phyloP scores from a whole-genome alignment of 192 early-diverging fungal species.

The Lobosporangium transversale region DNA sequence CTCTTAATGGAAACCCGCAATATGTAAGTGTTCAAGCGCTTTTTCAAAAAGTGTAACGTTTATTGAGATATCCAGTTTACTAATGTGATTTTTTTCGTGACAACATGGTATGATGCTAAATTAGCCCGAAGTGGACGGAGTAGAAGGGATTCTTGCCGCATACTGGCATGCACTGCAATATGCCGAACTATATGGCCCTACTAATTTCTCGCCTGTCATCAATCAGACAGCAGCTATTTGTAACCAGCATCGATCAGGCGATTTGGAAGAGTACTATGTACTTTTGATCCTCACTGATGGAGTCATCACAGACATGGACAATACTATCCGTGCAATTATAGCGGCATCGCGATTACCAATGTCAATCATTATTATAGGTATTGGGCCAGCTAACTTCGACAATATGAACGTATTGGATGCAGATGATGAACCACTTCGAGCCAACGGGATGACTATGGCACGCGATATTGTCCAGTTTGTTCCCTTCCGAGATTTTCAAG shows the following conservation, averaged over 20 bases:
- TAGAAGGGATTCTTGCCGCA: conserved; percentile 61
- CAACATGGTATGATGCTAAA: background rate
- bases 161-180: conserved; percentile 57
- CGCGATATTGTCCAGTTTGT: conserved; percentile 73
- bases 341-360: conserved; percentile 57
- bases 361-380: conserved; percentile 68
- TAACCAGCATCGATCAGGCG: conserved; percentile 49
- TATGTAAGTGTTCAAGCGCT: conserved; percentile 21
- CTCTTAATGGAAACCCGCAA: conserved; percentile 57
- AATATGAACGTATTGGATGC: conserved; percentile 67
- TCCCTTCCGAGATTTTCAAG: conserved; percentile 56
- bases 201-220: conserved; percentile 66
- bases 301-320: conserved; percentile 57
- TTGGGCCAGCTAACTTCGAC: conserved; percentile 66
- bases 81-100: conserved; percentile 7
- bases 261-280: conserved; percentile 49
- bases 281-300: conserved; percentile 46
- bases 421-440: conserved; percentile 55
- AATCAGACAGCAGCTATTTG: conserved; percentile 44
- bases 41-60: background rate
- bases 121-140: conserved; percentile 67
- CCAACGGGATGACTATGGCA: conserved; percentile 45
- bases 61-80: no score
- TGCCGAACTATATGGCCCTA: conserved; percentile 63
- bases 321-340: conserved; percentile 65